A percentile compares a stretch with the other conserved stretches of the same genome.
These are phyloP conservation scores for Aphanomyces cochlioides DNA, from an alignment of 352 stramenopile species.

Conservation along the genomic window DNA sequence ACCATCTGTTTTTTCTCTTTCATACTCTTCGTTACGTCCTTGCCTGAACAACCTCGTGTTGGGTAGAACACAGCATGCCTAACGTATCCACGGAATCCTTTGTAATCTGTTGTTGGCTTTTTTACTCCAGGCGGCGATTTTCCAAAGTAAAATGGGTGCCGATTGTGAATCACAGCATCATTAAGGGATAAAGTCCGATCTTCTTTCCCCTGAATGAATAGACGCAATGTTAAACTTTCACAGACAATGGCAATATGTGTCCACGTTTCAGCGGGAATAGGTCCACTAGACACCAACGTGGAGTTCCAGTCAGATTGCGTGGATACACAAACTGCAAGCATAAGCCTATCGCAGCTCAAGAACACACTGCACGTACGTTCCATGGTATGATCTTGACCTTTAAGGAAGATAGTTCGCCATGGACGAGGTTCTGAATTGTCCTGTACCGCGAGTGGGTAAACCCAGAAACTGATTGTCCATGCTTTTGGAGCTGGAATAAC, in stretches of 20 bases:
- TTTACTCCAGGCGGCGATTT: conserved; percentile 19
- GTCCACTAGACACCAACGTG: conserved; percentile 13
- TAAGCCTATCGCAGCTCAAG: conserved; percentile 20
- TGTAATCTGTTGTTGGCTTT: conserved; percentile 26
- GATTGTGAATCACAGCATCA: conserved; percentile 6
- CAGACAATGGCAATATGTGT: conserved; percentile 24
- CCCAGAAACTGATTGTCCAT: conserved; percentile 20
- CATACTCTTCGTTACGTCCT: conserved; percentile 17
- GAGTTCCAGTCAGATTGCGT: conserved; percentile 28
- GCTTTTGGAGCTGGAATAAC: conserved; percentile 3
- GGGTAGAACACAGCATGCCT: background rate
- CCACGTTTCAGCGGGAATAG: conserved; percentile 9
- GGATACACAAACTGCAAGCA: conserved; percentile 22
- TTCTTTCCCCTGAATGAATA: conserved; percentile 25
- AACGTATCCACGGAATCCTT: conserved; percentile 26
- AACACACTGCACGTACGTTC: conserved; percentile 23
- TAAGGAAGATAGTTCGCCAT: conserved; percentile 26
- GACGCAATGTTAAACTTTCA: conserved; percentile 15
- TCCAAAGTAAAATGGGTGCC: conserved; percentile 26
- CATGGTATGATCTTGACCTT: conserved; percentile 24
- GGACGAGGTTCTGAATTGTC: conserved; percentile 22
- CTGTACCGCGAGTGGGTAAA: conserved; percentile 11
- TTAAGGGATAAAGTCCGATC: conserved; percentile 11
- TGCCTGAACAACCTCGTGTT: conserved; percentile 18
- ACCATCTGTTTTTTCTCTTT: background rate